Conservation (phyloP, 202 grass and related monocot genomes). For the Cymbopogon flexuosus region DNA sequence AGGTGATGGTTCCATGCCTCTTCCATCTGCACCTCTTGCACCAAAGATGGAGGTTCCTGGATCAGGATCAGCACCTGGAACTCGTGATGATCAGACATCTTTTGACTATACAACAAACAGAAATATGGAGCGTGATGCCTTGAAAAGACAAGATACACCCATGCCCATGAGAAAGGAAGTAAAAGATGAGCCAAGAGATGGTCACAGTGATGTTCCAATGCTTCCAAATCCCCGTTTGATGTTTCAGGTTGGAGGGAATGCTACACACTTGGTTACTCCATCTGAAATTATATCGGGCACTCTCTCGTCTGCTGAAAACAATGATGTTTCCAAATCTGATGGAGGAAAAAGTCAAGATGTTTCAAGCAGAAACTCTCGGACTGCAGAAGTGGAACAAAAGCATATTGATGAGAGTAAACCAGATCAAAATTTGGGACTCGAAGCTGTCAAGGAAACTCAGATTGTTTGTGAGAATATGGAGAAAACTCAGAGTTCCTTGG, state of each 20-base stretch:
- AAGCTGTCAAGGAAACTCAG: constrained; percentile 57
- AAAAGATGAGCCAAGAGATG: constrained; percentile 46
- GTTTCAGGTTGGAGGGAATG: constrained; percentile 61
- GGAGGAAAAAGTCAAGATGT: constrained; percentile 45
- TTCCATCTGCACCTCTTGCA: constrained; percentile 44
- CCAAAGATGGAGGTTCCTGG: constrained; percentile 48
- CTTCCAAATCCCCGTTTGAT: constrained; percentile 64
- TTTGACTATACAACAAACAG: constrained; percentile 44
- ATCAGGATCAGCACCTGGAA: constrained; percentile 42
- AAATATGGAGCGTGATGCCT: constrained; percentile 38
- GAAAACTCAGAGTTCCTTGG: constrained; percentile 38
- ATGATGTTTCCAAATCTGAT: constrained; percentile 41
- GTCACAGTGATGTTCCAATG: constrained; percentile 42
- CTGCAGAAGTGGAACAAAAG: too few relatives aligned
- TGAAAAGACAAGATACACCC: constrained; percentile 47
- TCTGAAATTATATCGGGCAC: constrained; percentile 90
- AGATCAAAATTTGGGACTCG: constrained; percentile 35
- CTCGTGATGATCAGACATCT: constrained; percentile 45
- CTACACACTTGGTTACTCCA: constrained; percentile 87
- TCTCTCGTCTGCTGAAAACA: constrained; percentile 53
- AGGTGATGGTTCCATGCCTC: constrained; percentile 45
- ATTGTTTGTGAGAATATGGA: constrained; percentile 43
- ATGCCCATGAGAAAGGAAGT: constrained; percentile 43
- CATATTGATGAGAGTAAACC: constrained; percentile 13
- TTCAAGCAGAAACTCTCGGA: constrained; percentile 23